Conservation (phyloP, 177 flowering plant genomes). For the Vitis hybrid region DNA sequence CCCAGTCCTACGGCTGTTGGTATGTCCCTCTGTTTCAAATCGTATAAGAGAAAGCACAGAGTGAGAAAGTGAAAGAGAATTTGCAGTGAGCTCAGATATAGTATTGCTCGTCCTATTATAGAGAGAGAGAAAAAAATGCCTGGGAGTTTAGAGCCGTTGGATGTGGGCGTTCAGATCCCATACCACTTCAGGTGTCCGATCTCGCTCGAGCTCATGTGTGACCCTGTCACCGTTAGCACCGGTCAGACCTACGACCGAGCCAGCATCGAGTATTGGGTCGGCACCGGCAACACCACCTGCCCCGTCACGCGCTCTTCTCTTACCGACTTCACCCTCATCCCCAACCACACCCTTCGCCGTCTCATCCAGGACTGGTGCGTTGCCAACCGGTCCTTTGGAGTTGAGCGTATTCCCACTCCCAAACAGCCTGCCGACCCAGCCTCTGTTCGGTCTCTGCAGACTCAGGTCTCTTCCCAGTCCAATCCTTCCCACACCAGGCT, state of each 20-base stretch:
- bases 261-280: conserved; percentile 95
- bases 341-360: conserved; percentile 94
- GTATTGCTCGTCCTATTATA: neutral
- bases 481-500: conserved; percentile 35
- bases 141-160: conserved; percentile 68
- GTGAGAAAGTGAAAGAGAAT: conserved; percentile 26
- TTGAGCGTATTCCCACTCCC: conserved; percentile 90
- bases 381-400: conserved; percentile 69
- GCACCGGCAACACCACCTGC: conserved; percentile 88
- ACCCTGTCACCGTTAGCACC: conserved; percentile 90
- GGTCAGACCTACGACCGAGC: conserved; percentile 97
- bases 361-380: conserved; percentile 97
- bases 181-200: conserved; percentile 92
- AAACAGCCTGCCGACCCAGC: conserved; percentile 94
- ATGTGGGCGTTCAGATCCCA: conserved; percentile 73
- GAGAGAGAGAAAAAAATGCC: conserved; percentile 35
- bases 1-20: conserved; percentile 4
- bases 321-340: conserved; percentile 76
- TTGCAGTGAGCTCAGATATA: conserved; percentile 27
- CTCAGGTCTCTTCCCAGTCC: conserved; percentile 42
- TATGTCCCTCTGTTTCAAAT: conserved; percentile 15
- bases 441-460: conserved; percentile 48
- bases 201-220: conserved; percentile 89
- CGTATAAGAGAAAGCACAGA: conserved; percentile 19
- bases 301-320: conserved; percentile 81